phyloP scores from a whole-genome alignment of 768 basidiomycete genomes.

The Mrakia blollopis region DNA sequence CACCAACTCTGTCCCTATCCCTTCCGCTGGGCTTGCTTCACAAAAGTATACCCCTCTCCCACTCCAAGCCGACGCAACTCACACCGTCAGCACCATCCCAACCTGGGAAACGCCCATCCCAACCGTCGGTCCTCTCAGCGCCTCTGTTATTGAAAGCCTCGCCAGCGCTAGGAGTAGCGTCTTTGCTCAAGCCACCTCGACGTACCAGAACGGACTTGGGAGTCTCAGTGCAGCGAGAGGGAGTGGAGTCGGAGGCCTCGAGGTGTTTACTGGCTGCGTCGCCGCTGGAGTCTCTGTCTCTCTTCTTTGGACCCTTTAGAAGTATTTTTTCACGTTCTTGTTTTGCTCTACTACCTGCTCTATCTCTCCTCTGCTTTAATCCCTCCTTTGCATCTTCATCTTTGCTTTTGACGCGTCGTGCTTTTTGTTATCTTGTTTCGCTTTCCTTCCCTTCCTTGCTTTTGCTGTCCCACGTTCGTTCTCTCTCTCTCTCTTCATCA shows the following conservation, averaged over 20 bases:
- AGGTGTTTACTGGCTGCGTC: neutral
- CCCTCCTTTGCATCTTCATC: too few relatives aligned
- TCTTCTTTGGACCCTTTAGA: neutral
- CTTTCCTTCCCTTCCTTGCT: too few relatives aligned
- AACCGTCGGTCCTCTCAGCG: neutral
- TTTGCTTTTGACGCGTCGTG: too few relatives aligned
- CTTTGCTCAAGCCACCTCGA: conserved; percentile 4
- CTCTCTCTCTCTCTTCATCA: too few relatives aligned
- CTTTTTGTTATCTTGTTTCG: too few relatives aligned
- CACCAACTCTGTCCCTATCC: neutral
- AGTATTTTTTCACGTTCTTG: too few relatives aligned
- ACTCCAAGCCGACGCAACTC: neutral
- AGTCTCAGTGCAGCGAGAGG: neutral
- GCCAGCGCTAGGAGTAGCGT: conserved; percentile 12
- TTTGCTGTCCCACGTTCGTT: too few relatives aligned
- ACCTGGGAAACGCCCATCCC: neutral
- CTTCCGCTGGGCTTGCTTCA: neutral
- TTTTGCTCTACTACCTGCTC: too few relatives aligned
- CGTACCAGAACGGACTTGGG: neutral
- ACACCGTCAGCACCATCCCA: neutral
- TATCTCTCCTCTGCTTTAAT: too few relatives aligned
- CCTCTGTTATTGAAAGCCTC: conserved; percentile 5
- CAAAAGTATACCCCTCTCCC: conserved; percentile 1
- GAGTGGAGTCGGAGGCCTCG: neutral
- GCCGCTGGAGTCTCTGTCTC: neutral